Percentiles rank a stretch among this genome's conserved stretches.
Evolutionary conservation across 1,284 basidiomycete species (phyloP).

Genomic region (Mycocalia duriaeana): DNA sequence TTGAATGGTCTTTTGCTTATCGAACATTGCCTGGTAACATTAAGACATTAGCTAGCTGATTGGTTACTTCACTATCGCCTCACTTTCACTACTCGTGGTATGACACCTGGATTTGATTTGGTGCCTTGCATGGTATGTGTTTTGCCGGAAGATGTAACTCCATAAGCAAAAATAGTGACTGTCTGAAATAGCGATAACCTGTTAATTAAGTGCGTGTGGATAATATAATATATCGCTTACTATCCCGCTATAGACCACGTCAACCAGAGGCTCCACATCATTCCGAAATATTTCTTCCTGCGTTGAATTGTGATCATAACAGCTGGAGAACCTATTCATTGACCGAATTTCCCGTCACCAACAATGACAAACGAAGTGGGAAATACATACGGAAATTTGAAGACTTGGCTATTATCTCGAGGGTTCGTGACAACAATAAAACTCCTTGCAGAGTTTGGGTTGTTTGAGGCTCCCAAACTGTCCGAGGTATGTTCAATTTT

Average conservation of each 20-base stretch:
- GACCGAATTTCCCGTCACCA: background rate
- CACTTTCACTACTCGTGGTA: constrained; percentile 73
- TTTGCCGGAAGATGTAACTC: constrained; percentile 79
- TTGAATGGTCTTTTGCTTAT: constrained; percentile 30
- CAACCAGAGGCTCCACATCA: constrained; percentile 67
- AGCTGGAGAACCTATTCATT: constrained; percentile 37
- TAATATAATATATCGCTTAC: constrained; percentile 50
- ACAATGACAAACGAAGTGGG: background rate
- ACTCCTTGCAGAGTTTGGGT: constrained; percentile 27
- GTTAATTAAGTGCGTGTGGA: background rate
- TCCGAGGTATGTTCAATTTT: constrained; percentile 40
- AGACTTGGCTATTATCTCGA: constrained; percentile 55
- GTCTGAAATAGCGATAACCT: constrained; percentile 37
- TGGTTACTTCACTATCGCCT: too few species aligned
- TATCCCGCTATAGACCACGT: constrained; percentile 63
- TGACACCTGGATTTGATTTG: constrained; percentile 63
- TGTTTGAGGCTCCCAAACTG: constrained; percentile 21
- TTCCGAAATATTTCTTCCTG: constrained; percentile 69
- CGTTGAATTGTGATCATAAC: constrained; percentile 58
- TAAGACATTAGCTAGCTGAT: background rate
- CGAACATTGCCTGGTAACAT: constrained; percentile 43
- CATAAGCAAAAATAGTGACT: constrained; percentile 78
- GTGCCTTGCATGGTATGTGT: constrained; percentile 85
- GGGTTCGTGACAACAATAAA: constrained; percentile 63
- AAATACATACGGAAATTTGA: constrained; percentile 62